Percentiles rank a stretch among this genome's conserved stretches.
phyloP scores from a whole-genome alignment of 768 basidiomycete genomes.

The Tricholoma sp. region DNA sequence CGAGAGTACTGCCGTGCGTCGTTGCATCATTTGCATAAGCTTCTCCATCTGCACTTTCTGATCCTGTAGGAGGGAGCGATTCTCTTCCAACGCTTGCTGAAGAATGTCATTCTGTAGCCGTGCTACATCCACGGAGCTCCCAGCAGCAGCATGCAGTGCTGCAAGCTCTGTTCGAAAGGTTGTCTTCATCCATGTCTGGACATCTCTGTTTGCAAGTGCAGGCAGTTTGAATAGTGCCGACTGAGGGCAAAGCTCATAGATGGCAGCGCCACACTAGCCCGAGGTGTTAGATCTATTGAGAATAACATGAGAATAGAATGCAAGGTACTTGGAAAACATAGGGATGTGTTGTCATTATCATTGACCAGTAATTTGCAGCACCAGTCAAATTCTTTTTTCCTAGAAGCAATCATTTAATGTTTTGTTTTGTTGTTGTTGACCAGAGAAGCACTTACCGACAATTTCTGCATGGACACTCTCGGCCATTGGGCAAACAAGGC shows the following conservation, averaged over 20 bases:
- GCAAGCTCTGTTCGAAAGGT: conserved; percentile 17
- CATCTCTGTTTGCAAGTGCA: conserved; percentile 19
- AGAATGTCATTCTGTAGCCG: conserved; percentile 18
- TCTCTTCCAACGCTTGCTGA: conserved; percentile 13
- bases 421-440: neutral
- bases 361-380: conserved; percentile 20
- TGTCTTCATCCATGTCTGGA: conserved; percentile 22
- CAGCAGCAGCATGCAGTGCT: conserved; percentile 13
- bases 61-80: conserved; percentile 1
- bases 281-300: neutral
- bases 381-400: conserved; percentile 15
- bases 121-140: conserved; percentile 15
- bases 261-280: conserved; percentile 19
- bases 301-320: neutral
- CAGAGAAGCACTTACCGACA: conserved; percentile 8
- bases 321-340: conserved; percentile 17
- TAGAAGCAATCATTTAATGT: neutral
- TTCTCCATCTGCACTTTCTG: neutral
- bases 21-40: conserved; percentile 4
- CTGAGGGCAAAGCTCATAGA: conserved; percentile 17
- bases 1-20: conserved; percentile 12
- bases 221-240: conserved; percentile 24
- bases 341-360: conserved; percentile 17
- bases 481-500: conserved; percentile 23
- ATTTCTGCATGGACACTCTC: conserved; percentile 15